These are phyloP conservation scores for Telfairia occidentalis DNA, from an alignment of 331 rosid genomes.

Conservation along the genomic window DNA sequence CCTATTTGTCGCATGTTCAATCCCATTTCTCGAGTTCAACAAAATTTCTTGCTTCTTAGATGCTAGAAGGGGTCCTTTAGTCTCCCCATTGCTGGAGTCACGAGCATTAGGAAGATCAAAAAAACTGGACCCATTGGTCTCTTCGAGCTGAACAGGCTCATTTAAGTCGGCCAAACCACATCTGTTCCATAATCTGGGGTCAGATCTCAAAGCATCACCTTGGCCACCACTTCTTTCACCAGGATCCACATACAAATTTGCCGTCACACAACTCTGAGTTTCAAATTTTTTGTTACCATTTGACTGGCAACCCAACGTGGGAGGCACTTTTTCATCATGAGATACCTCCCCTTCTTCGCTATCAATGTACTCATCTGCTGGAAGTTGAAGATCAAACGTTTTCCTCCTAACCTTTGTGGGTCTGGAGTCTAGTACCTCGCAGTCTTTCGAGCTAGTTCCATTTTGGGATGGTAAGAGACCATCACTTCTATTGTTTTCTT, in stretches of 20 bases:
- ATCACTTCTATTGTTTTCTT: constrained; percentile 32
- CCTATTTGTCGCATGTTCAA: constrained; percentile 23
- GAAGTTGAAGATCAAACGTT: constrained; percentile 84
- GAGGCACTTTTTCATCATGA: constrained; percentile 44
- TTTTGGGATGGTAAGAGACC: constrained; percentile 48
- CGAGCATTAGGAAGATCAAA: constrained; percentile 19
- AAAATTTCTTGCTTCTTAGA: constrained; percentile 36
- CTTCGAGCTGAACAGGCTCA: constrained; percentile 67
- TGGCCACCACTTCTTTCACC: constrained; percentile 30
- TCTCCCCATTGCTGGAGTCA: constrained; percentile 28
- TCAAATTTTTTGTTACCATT: constrained; percentile 29
- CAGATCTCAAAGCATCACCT: constrained; percentile 39
- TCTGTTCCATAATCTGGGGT: constrained; percentile 25
- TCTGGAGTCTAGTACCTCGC: constrained; percentile 65
- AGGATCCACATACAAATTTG: constrained; percentile 24
- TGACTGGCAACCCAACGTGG: constrained; percentile 25
- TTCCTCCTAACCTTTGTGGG: constrained; percentile 66
- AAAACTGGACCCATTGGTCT: constrained; percentile 40
- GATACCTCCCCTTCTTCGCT: constrained; percentile 71
- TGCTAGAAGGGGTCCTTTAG: constrained; percentile 31
- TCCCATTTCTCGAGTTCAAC: constrained; percentile 27
- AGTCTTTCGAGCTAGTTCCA: constrained; percentile 44
- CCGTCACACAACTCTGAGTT: constrained; percentile 23
- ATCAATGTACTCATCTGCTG: constrained; percentile 72
- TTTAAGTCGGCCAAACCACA: constrained; percentile 78